Evolutionary conservation across 2,329 filamentous ascomycete species (phyloP).

Genomic region (Helminthosporium solani): DNA sequence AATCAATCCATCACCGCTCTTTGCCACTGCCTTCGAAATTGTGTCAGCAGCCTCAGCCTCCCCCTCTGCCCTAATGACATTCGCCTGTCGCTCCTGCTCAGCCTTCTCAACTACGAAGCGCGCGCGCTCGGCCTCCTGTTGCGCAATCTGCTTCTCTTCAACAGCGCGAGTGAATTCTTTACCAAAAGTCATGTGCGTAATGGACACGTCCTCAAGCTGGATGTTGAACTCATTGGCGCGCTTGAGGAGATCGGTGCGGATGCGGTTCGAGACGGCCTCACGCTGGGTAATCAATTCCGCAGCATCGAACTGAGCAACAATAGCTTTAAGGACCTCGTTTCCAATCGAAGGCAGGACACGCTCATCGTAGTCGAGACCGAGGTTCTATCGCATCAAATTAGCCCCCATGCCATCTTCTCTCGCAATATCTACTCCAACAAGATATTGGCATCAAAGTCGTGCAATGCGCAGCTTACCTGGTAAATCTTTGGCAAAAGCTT

Average conservation of each 20-base stretch:
- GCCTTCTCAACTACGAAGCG: constrained; percentile 98
- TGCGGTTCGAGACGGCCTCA: constrained; percentile 93
- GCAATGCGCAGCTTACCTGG: constrained; percentile 64
- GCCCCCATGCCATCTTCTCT: background rate
- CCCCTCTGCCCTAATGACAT: constrained; percentile 96
- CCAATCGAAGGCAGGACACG: constrained; percentile 56
- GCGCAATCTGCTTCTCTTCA: constrained; percentile 99
- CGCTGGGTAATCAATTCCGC: constrained; percentile 87
- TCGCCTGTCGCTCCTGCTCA: constrained; percentile 97
- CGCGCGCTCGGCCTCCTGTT: constrained; percentile 96
- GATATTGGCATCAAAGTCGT: background rate
- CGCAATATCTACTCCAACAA: background rate
- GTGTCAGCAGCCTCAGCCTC: constrained; percentile 96
- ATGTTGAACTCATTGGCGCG: constrained; percentile 98
- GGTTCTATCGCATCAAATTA: constrained; percentile 63
- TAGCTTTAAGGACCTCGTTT: constrained; percentile 57
- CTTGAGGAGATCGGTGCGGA: constrained; percentile 86
- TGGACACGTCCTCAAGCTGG: constrained; percentile 95
- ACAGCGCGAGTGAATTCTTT: constrained; percentile 98
- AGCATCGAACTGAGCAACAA: constrained; percentile 56
- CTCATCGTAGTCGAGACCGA: constrained; percentile 95
- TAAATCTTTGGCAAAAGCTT: constrained; percentile 94
- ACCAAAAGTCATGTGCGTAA: constrained; percentile 99
- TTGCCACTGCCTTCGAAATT: constrained; percentile 89
- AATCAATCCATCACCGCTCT: constrained; percentile 88